Evolutionary conservation across 805 yeast genomes (phyloP).

Genomic region (Metschnikowia bowlesiae): DNA sequence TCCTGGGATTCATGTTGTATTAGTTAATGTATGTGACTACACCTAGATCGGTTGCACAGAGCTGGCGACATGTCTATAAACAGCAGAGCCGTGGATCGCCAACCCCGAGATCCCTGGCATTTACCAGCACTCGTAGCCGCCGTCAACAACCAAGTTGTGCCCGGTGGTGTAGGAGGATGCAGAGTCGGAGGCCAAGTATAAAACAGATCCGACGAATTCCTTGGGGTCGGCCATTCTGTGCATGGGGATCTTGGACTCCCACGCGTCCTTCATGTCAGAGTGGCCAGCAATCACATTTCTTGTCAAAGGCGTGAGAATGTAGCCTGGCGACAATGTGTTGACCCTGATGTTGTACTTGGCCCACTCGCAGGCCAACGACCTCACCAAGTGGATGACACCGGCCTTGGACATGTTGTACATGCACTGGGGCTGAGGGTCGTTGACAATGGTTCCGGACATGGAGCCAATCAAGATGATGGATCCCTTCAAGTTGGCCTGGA

Average conservation of each 20-base stretch:
- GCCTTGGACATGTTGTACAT: slow-evolving; percentile 86
- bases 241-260: slow-evolving; percentile 73
- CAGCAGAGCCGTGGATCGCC: slow-evolving; percentile 6
- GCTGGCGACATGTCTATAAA: not conserved
- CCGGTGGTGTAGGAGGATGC: slow-evolving; percentile 83
- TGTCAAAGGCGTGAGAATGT: slow-evolving; percentile 75
- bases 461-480: slow-evolving; percentile 70
- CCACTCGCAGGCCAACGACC: slow-evolving; percentile 79
- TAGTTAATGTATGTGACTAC: too few species aligned
- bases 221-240: slow-evolving; percentile 82
- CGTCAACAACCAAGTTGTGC: slow-evolving; percentile 77
- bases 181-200: slow-evolving; percentile 65
- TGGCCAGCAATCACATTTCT: slow-evolving; percentile 62
- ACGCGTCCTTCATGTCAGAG: slow-evolving; percentile 58
- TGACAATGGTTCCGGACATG: slow-evolving; percentile 74
- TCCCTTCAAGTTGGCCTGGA: slow-evolving; percentile 50
- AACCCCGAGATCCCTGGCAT: slow-evolving; percentile 3
- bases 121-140: slow-evolving; percentile 84
- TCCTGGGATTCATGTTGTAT: too few species aligned
- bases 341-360: slow-evolving; percentile 71
- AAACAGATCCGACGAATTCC: slow-evolving; percentile 73
- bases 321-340: slow-evolving; percentile 76
- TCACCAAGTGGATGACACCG: slow-evolving; percentile 76
- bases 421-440: slow-evolving; percentile 74
- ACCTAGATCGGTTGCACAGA: too few species aligned